These are phyloP conservation scores for Leucaena leucocephala DNA, from an alignment of 306 rosid genomes.

Conservation along the genomic window DNA sequence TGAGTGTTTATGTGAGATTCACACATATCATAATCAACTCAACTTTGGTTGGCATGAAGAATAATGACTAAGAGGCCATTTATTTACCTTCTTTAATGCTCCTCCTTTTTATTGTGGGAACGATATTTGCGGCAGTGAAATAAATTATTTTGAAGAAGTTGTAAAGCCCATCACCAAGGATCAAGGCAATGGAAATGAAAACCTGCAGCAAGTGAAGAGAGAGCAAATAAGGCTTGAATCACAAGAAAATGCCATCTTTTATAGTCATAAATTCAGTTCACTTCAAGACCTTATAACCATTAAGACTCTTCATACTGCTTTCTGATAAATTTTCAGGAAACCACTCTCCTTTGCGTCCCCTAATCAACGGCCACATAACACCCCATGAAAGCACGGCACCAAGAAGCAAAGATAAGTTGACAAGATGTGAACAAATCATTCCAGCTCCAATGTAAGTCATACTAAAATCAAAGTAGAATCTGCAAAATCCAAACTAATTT, in stretches of 20 bases:
- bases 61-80: not conserved
- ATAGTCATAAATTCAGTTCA: conserved; percentile 6
- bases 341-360: conserved; percentile 81
- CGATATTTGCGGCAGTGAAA: conserved; percentile 58
- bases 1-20: not conserved
- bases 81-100: conserved; percentile 51
- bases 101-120: conserved; percentile 49
- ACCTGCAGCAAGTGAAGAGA: conserved; percentile 55
- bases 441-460: conserved; percentile 97
- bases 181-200: conserved; percentile 76
- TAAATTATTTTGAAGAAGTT: conserved; percentile 69
- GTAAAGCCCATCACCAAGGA: conserved; percentile 93
- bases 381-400: conserved; percentile 94
- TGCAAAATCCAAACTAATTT: conserved; percentile 45
- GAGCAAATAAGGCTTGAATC: conserved; percentile 29
- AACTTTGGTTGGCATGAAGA: not conserved
- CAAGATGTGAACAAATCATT: conserved; percentile 87
- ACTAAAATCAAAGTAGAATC: conserved; percentile 86
- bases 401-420: conserved; percentile 77
- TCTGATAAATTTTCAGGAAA: conserved; percentile 69
- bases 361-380: conserved; percentile 87
- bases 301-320: conserved; percentile 90
- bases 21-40: not conserved
- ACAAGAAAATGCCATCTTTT: not conserved
- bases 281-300: conserved; percentile 75